Evolutionary conservation across 257 asterid species (phyloP).

Genomic region (Solanum chiquidenum): DNA sequence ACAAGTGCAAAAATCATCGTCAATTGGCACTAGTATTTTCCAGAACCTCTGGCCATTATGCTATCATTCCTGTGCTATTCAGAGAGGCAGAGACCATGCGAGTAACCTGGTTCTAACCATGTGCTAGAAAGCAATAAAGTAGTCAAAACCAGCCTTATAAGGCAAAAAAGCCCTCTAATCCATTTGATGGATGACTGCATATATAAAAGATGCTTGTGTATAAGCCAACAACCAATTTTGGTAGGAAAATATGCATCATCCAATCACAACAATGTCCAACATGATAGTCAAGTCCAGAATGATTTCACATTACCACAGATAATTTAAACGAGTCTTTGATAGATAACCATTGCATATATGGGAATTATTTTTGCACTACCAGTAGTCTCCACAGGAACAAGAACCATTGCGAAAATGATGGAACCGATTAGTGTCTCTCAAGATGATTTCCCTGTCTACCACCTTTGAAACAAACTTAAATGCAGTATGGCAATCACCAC

Average conservation of each 20-base stretch:
- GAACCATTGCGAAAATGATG: constrained; percentile 63
- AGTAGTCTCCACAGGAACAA: constrained; percentile 80
- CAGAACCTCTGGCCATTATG: neutral
- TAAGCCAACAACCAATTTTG: neutral
- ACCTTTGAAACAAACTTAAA: constrained; percentile 57
- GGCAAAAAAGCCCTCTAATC: neutral
- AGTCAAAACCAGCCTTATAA: neutral
- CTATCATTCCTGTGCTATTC: neutral
- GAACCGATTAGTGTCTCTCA: constrained; percentile 74
- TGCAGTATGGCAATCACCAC: constrained; percentile 73
- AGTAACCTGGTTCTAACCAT: neutral
- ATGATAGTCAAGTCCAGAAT: neutral
- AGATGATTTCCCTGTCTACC: constrained; percentile 47
- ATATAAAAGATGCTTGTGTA: neutral
- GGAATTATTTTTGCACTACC: constrained; percentile 27
- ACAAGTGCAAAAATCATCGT: neutral
- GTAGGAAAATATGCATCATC: neutral
- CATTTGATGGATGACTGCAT: neutral
- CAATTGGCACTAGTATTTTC: neutral
- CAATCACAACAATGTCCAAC: neutral
- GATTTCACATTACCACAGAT: neutral
- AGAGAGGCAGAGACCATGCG: neutral
- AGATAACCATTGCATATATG: neutral
- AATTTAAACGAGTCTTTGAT: neutral
- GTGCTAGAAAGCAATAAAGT: neutral